These are phyloP conservation scores for Aspergillus sp. DNA, from an alignment of 2,329 filamentous ascomycete species.

Conservation along the genomic window DNA sequence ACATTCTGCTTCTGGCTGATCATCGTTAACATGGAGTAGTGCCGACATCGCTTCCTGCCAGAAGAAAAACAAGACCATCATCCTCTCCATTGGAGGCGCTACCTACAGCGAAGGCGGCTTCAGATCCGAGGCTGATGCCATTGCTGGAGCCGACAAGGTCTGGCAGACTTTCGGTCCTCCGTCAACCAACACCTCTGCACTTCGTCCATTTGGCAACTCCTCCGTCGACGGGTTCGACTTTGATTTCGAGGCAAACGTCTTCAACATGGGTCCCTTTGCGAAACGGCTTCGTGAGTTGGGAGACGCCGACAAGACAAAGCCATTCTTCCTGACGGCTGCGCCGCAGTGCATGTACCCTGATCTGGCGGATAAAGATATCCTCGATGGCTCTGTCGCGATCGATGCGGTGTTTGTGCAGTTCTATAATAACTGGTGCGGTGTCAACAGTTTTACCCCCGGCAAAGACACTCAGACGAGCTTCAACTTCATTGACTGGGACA, in stretches of 20 bases:
- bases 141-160: conserved; percentile 55
- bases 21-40: conserved; percentile 18
- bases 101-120: conserved; percentile 68
- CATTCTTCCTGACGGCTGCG: conserved; percentile 59
- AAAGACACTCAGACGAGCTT: conserved; percentile 48
- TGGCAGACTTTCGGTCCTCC: conserved; percentile 68
- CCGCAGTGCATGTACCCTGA: conserved; percentile 68
- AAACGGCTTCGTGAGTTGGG: conserved; percentile 53
- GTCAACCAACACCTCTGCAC: conserved; percentile 36
- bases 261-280: conserved; percentile 60
- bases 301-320: conserved; percentile 48
- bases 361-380: conserved; percentile 52
- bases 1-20: conserved; percentile 4
- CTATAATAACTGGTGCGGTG: conserved; percentile 65
- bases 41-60: conserved; percentile 58
- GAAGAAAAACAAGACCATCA: conserved; percentile 61
- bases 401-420: conserved; percentile 63
- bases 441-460: conserved; percentile 47
- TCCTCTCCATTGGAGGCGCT: conserved; percentile 67
- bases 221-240: conserved; percentile 72
- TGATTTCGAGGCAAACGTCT: conserved; percentile 61
- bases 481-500: conserved; percentile 62
- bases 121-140: conserved; percentile 47
- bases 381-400: conserved; percentile 51
- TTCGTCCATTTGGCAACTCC: conserved; percentile 63